A percentile compares a stretch with the other conserved stretches of the same genome.
These are phyloP conservation scores for Aspergillus biplanus DNA, from an alignment of 495 filamentous ascomycete species.

Conservation along the genomic window DNA sequence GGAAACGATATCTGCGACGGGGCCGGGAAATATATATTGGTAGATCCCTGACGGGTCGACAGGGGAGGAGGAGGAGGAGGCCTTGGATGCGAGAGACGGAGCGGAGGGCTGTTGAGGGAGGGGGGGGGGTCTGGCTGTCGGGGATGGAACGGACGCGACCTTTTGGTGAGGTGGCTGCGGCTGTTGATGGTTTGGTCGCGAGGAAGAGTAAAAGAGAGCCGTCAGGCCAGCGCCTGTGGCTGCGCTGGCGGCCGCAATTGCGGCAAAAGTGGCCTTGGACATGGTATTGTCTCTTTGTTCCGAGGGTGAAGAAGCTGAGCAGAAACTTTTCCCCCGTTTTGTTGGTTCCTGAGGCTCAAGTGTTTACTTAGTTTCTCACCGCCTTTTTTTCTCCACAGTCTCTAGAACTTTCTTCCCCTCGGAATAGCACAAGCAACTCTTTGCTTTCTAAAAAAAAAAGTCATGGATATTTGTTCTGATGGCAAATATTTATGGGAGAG, in stretches of 20 bases:
- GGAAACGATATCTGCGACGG: slow-evolving; percentile 77
- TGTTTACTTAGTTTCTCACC: too few relatives aligned
- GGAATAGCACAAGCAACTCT: too few relatives aligned
- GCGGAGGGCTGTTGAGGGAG: slow-evolving; percentile 39
- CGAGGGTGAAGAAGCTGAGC: too few relatives aligned
- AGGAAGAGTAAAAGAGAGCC: slow-evolving; percentile 71
- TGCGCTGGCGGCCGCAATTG: slow-evolving; percentile 87
- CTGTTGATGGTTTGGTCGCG: slow-evolving; percentile 45
- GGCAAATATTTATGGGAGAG: too few relatives aligned
- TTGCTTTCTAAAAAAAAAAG: too few relatives aligned
- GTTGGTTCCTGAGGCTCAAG: too few relatives aligned
- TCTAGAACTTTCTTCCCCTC: too few relatives aligned
- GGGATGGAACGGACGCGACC: slow-evolving; percentile 37
- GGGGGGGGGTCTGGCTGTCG: slow-evolving; percentile 26
- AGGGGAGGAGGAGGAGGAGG: slow-evolving; percentile 40
- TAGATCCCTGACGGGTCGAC: slow-evolving; percentile 90
- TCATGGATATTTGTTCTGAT: too few relatives aligned
- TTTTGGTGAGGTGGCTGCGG: slow-evolving; percentile 46
- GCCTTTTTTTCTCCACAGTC: too few relatives aligned
- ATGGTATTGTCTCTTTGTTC: slow-evolving; percentile 39
- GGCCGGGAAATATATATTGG: slow-evolving; percentile 96
- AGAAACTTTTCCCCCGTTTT: too few relatives aligned
- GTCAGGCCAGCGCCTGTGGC: slow-evolving; percentile 86
- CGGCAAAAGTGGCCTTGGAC: slow-evolving; percentile 85
- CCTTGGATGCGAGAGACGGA: slow-evolving; percentile 45